Percentiles rank a stretch among this genome's conserved stretches.
Evolutionary conservation across 371 early-diverging fungal species (phyloP).

Genomic region (Apophysomyces trapeziformis): DNA sequence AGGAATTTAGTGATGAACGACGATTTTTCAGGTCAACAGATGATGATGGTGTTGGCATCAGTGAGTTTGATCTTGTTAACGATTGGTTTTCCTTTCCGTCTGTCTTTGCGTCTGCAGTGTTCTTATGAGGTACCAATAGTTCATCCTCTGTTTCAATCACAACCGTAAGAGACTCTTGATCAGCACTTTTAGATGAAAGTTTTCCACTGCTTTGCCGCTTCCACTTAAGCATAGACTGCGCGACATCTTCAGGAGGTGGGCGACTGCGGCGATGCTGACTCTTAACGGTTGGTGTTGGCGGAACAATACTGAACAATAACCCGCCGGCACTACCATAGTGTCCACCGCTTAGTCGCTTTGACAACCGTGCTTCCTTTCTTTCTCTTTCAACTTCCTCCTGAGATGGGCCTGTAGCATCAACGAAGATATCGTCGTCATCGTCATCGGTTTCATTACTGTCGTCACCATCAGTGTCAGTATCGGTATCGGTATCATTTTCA

Average conservation of each 20-base stretch:
- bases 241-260: slow-evolving; percentile 41
- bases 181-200: slow-evolving; percentile 8
- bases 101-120: slow-evolving; percentile 10
- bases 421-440: slow-evolving; percentile 41
- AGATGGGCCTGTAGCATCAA: slow-evolving; percentile 42
- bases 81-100: slow-evolving; percentile 16
- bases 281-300: slow-evolving; percentile 12
- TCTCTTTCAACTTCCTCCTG: slow-evolving; percentile 51
- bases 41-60: neutral
- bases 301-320: slow-evolving; percentile 37
- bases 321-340: slow-evolving; percentile 59
- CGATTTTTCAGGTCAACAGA: neutral
- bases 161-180: slow-evolving; percentile 3
- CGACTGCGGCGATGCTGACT: slow-evolving; percentile 24
- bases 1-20: neutral
- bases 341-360: slow-evolving; percentile 52
- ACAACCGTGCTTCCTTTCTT: slow-evolving; percentile 30
- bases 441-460: slow-evolving; percentile 32
- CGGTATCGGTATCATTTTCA: slow-evolving; percentile 19
- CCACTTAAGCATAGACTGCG: slow-evolving; percentile 48
- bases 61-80: slow-evolving; percentile 10
- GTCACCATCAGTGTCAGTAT: slow-evolving; percentile 23
- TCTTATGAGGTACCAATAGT: slow-evolving; percentile 4
- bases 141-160: slow-evolving; percentile 17
- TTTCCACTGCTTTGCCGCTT: slow-evolving; percentile 37